A percentile compares a stretch with the other conserved stretches of the same genome.
phyloP scores from a whole-genome alignment of 257 asterid species.

The Prunella vulgaris region DNA sequence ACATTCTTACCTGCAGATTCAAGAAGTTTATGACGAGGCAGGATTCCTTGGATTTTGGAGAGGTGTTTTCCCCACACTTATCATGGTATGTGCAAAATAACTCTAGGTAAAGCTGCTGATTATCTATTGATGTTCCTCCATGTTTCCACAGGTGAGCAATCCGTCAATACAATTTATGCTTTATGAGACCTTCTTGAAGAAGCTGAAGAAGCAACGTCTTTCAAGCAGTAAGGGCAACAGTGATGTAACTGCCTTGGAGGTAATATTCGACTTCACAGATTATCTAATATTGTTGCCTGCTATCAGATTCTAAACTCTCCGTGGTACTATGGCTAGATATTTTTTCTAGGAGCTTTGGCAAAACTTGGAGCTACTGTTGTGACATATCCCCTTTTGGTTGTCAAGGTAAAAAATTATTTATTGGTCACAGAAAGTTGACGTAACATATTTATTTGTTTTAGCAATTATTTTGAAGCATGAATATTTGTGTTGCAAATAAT shows the following conservation, averaged over 20 bases:
- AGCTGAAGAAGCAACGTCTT: conserved; percentile 57
- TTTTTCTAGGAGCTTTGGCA: conserved; percentile 95
- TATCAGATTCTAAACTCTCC: conserved; percentile 12
- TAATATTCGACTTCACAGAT: conserved; percentile 17
- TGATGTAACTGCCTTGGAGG: conserved; percentile 83
- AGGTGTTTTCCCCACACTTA: conserved; percentile 91
- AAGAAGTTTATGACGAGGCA: conserved; percentile 82
- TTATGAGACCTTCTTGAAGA: conserved; percentile 88
- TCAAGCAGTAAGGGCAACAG: conserved; percentile 38
- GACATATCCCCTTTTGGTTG: conserved; percentile 92
- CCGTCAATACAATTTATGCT: conserved; percentile 97
- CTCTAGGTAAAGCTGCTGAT: conserved; percentile 18
- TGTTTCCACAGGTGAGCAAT: conserved; percentile 78
- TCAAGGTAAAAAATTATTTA: conserved; percentile 51
- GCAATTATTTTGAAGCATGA: neutral
- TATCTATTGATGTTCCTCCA: conserved; percentile 30
- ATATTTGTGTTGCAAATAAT: neutral
- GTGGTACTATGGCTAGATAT: conserved; percentile 44
- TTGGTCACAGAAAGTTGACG: neutral
- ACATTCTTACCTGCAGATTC: conserved; percentile 50
- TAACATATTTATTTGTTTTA: neutral
- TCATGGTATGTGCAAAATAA: conserved; percentile 69
- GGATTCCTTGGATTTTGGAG: conserved; percentile 92
- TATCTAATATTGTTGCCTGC: neutral
- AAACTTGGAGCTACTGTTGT: conserved; percentile 98